phyloP scores from a whole-genome alignment of 192 early-diverging fungal genomes.

The Chytriomyces sp. region DNA sequence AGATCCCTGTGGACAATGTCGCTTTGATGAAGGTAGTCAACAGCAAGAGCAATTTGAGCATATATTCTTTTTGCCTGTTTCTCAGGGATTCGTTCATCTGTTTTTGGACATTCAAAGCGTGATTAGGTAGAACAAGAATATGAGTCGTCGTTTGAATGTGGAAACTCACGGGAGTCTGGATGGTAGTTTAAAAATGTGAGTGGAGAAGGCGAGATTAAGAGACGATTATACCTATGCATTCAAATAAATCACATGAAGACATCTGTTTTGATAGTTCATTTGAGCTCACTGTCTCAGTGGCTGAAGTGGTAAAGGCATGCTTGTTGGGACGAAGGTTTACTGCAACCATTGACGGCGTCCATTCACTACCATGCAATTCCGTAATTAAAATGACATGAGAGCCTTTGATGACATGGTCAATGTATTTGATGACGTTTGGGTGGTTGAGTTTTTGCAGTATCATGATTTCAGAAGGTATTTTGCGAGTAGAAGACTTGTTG shows the following conservation, averaged over 20 bases:
- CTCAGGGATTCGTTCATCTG: conserved; percentile 42
- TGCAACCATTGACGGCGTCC: too few relatives aligned
- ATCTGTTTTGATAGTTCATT: too few relatives aligned
- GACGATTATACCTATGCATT: conserved; percentile 53
- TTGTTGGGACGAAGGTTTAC: too few relatives aligned
- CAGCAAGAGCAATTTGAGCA: conserved; percentile 51
- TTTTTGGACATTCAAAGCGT: too few relatives aligned
- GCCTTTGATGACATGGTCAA: conserved; percentile 45
- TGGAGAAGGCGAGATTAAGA: too few relatives aligned
- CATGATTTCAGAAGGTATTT: conserved; percentile 42
- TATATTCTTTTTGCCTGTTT: conserved; percentile 37
- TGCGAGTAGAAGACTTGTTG: neutral
- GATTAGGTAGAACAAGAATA: neutral
- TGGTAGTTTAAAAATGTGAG: too few relatives aligned
- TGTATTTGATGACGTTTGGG: conserved; percentile 49
- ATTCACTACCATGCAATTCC: conserved; percentile 51
- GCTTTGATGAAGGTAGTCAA: conserved; percentile 41
- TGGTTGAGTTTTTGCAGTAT: conserved; percentile 40
- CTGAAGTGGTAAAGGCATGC: too few relatives aligned
- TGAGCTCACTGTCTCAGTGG: too few relatives aligned
- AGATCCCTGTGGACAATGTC: too few relatives aligned
- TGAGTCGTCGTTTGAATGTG: too few relatives aligned
- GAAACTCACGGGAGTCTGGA: conserved; percentile 5
- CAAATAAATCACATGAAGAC: conserved; percentile 54
- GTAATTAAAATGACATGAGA: conserved; percentile 46